phyloP scores from a whole-genome alignment of 306 rosid genomes.

The Cicer judaicum region DNA sequence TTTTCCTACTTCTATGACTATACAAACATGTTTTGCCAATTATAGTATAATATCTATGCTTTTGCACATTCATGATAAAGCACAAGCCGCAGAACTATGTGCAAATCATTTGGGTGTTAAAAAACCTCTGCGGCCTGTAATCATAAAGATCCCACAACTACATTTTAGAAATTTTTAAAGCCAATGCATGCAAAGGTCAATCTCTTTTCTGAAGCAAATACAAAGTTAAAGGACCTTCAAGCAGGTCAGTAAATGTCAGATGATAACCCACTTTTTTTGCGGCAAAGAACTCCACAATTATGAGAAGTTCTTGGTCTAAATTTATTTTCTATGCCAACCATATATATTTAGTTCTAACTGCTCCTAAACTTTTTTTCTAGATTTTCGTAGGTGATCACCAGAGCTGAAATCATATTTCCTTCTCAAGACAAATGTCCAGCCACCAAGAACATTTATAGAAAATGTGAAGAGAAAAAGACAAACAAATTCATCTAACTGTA shows the following conservation, averaged over 20 bases:
- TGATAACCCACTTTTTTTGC: background rate
- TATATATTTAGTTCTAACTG: background rate
- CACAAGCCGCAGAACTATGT: background rate
- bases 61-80: slow-evolving; percentile 2
- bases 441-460: background rate
- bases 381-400: too few species aligned
- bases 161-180: background rate
- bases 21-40: background rate
- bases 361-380: background rate
- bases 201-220: background rate
- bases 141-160: slow-evolving; percentile 11
- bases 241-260: background rate
- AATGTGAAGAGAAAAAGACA: background rate
- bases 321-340: background rate
- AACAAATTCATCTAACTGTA: background rate
- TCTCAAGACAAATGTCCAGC: background rate
- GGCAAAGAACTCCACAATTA: background rate
- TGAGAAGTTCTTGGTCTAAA: background rate
- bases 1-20: background rate
- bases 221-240: background rate
- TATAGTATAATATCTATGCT: background rate
- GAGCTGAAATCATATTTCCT: too few species aligned
- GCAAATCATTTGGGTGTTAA: background rate
- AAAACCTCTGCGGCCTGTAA: background rate
- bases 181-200: slow-evolving; percentile 8